Conservation (phyloP, 768 basidiomycete species). For the Vishniacozyma victoriae region DNA sequence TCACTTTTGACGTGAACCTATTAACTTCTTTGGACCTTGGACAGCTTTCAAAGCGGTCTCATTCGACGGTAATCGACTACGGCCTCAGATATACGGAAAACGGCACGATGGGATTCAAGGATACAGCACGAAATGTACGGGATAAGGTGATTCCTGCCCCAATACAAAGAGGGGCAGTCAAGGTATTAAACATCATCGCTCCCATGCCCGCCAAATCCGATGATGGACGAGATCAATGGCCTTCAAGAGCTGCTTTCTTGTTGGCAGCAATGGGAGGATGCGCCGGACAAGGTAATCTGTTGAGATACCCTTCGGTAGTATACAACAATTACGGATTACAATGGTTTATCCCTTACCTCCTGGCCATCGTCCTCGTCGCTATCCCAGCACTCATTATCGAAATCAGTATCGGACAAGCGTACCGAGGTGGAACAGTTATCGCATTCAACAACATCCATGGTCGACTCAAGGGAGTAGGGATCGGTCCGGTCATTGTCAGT, state of each 20-base stretch:
- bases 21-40: no score
- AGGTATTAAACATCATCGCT: background rate
- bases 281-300: conserved; percentile 11
- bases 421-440: conserved; percentile 12
- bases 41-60: no score
- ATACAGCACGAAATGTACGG: no score
- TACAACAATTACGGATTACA: conserved; percentile 17
- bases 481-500: conserved; percentile 6
- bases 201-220: conserved; percentile 4
- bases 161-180: no score
- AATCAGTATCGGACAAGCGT: conserved; percentile 14
- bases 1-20: no score
- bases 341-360: conserved; percentile 14
- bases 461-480: conserved; percentile 8
- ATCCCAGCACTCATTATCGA: conserved; percentile 14
- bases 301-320: conserved; percentile 11
- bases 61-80: no score
- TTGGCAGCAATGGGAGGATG: conserved; percentile 13
- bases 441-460: conserved; percentile 13
- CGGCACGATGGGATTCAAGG: no score
- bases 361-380: conserved; percentile 14
- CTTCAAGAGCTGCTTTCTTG: conserved; percentile 12
- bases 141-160: background rate
- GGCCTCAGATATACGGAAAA: no score
- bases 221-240: conserved; percentile 14